Conservation (phyloP, 495 filamentous ascomycete genomes). For the Podospora anserina region DNA sequence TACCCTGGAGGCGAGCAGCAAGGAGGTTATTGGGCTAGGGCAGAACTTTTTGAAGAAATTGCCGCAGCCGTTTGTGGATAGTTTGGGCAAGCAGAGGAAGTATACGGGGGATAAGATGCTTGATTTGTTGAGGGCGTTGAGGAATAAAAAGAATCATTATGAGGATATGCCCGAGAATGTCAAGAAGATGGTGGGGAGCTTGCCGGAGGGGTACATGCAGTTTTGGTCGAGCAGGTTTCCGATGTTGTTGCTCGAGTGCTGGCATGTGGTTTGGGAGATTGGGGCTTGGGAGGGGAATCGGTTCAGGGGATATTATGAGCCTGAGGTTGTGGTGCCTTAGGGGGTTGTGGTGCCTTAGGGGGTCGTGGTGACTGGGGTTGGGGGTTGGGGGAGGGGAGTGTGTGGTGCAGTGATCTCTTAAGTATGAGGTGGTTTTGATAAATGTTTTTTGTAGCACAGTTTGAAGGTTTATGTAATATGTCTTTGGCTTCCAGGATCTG, state of each 20-base stretch:
- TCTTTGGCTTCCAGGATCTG: too few species aligned
- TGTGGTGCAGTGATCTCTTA: too few species aligned
- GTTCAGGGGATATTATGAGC: constrained; percentile 71
- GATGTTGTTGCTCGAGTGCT: constrained; percentile 75
- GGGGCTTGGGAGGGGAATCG: constrained; percentile 63
- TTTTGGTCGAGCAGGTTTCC: constrained; percentile 87
- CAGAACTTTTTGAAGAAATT: constrained; percentile 73
- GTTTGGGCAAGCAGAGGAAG: constrained; percentile 89
- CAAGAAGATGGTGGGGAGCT: constrained; percentile 71
- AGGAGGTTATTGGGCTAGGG: constrained; percentile 32
- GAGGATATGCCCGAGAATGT: constrained; percentile 81
- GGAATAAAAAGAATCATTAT: constrained; percentile 96
- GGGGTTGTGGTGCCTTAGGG: too few species aligned
- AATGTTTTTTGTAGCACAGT: too few species aligned
- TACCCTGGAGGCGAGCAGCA: constrained; percentile 48
- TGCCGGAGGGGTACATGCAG: constrained; percentile 79
- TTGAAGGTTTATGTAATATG: too few species aligned
- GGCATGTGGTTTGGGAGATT: constrained; percentile 65
- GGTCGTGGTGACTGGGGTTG: too few species aligned
- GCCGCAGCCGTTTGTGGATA: constrained; percentile 77
- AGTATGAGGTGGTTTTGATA: too few species aligned
- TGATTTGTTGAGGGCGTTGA: constrained; percentile 80
- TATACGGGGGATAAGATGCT: constrained; percentile 80
- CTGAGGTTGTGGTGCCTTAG: constrained; percentile 14
- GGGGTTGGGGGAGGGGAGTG: too few species aligned